Percentiles rank a stretch among this genome's conserved stretches.
Conservation (phyloP, 2,329 filamentous ascomycete species). For the Fusarium caatingaense region DNA sequence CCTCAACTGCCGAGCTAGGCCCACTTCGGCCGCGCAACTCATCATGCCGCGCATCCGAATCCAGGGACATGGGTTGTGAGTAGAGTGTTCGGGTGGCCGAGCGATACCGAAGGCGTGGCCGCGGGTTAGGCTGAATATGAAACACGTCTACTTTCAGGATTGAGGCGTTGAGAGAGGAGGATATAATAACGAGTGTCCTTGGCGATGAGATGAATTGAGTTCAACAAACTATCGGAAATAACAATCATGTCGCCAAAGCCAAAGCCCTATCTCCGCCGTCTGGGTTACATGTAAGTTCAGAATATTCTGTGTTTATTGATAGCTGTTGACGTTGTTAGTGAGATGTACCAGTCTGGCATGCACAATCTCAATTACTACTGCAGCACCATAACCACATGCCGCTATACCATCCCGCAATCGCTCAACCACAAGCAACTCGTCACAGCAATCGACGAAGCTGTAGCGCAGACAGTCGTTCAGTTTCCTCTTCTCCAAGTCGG, state of each 20-base stretch:
- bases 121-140: neutral
- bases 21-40: neutral
- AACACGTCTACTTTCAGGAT: neutral
- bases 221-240: neutral
- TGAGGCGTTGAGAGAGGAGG: neutral
- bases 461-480: neutral
- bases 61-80: neutral
- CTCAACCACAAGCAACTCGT: neutral
- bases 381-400: slow-evolving; percentile 3
- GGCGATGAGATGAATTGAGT: neutral
- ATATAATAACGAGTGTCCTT: neutral
- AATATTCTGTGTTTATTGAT: neutral
- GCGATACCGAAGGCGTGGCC: neutral
- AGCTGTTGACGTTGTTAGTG: neutral
- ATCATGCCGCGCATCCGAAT: neutral
- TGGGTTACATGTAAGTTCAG: slow-evolving; percentile 6
- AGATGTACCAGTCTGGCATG: slow-evolving; percentile 10
- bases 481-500: slow-evolving; percentile 3
- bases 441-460: neutral
- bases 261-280: slow-evolving; percentile 6
- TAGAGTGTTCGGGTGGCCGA: neutral
- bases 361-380: slow-evolving; percentile 1
- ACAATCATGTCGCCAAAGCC: neutral
- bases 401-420: neutral
- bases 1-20: slow-evolving; percentile 17